Percentiles rank a stretch among this genome's conserved stretches.
Conservation (phyloP, 495 filamentous ascomycete genomes). For the Neurospora sp. region DNA sequence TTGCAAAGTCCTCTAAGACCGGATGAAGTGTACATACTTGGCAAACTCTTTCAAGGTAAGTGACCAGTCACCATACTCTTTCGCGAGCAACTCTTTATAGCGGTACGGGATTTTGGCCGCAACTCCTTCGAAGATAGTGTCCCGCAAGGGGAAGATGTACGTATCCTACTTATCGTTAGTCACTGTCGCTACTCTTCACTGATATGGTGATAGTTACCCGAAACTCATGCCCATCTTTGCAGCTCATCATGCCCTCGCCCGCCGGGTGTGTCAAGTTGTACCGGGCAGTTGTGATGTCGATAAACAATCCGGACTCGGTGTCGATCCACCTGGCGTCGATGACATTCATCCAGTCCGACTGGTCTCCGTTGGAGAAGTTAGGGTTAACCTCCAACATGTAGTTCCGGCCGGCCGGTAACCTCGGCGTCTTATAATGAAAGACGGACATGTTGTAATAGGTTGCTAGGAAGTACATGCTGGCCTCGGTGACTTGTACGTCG, state of each 20-base stretch:
- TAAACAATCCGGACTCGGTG: slow-evolving; percentile 57
- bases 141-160: slow-evolving; percentile 31
- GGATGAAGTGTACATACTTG: slow-evolving; percentile 32
- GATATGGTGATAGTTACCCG: slow-evolving; percentile 16
- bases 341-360: slow-evolving; percentile 52
- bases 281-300: slow-evolving; percentile 52
- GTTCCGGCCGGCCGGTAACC: slow-evolving; percentile 31
- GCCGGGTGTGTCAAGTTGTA: slow-evolving; percentile 20
- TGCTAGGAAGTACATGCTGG: slow-evolving; percentile 55
- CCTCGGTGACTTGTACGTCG: slow-evolving; percentile 58
- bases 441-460: slow-evolving; percentile 54
- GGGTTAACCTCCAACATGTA: slow-evolving; percentile 68
- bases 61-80: slow-evolving; percentile 49
- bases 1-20: neutral
- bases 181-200: neutral
- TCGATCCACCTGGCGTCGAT: slow-evolving; percentile 75
- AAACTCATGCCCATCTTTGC: slow-evolving; percentile 33
- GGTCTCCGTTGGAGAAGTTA: slow-evolving; percentile 47
- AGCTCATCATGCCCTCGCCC: slow-evolving; percentile 27
- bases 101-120: slow-evolving; percentile 51
- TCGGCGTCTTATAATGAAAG: slow-evolving; percentile 43
- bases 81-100: slow-evolving; percentile 47
- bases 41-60: slow-evolving; percentile 41
- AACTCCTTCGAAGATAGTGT: slow-evolving; percentile 51
- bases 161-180: slow-evolving; percentile 20